Conservation (phyloP, 345 rosid species). For the Zanthoxylum bungeanum region DNA sequence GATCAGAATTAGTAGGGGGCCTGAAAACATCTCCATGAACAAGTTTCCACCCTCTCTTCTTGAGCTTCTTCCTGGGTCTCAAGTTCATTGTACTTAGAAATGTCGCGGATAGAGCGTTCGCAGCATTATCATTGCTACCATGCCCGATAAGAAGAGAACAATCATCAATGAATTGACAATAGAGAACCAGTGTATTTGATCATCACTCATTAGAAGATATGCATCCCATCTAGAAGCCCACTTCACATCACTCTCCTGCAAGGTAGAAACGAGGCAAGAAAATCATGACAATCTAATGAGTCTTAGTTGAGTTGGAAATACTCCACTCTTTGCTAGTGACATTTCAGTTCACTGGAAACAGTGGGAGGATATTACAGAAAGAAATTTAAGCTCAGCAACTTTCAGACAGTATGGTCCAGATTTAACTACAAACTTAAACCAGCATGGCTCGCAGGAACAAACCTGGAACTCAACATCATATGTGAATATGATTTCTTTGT, state of each 20-base stretch:
- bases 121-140: slow-evolving; percentile 85
- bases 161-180: slow-evolving; percentile 82
- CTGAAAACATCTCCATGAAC: slow-evolving; percentile 82
- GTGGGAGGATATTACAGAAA: background rate
- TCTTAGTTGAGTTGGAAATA: background rate
- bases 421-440: background rate
- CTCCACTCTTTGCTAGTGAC: background rate
- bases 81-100: slow-evolving; percentile 73
- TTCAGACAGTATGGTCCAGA: background rate
- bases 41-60: slow-evolving; percentile 86
- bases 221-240: slow-evolving; percentile 96
- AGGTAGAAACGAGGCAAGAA: slow-evolving; percentile 7
- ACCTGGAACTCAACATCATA: slow-evolving; percentile 91
- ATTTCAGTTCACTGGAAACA: background rate
- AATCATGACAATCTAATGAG: slow-evolving; percentile 1
- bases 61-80: slow-evolving; percentile 88
- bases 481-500: slow-evolving; percentile 80
- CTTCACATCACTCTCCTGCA: slow-evolving; percentile 76
- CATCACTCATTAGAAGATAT: slow-evolving; percentile 73
- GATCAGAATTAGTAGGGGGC: slow-evolving; percentile 64
- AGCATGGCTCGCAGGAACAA: slow-evolving; percentile 27
- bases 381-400: background rate
- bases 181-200: slow-evolving; percentile 83
- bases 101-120: slow-evolving; percentile 82
- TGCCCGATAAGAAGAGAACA: slow-evolving; percentile 80